Percentiles rank a stretch among this genome's conserved stretches.
Conservation (phyloP, 108 stramenopile species). For the Nannochloropsis gaditana region DNA sequence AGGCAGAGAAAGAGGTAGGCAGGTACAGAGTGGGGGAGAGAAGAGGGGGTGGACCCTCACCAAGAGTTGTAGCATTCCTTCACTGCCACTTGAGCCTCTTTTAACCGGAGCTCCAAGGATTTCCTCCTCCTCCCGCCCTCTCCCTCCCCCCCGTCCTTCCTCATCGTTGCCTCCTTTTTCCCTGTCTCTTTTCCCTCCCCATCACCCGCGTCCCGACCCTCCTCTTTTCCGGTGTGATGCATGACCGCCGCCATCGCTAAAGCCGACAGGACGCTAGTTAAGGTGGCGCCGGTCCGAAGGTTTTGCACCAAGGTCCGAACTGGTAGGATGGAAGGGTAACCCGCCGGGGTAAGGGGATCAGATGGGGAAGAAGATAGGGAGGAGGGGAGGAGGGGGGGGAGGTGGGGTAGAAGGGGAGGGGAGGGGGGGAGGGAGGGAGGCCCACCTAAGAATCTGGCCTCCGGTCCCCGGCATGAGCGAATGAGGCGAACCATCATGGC, state of each 20-base stretch:
- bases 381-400: neutral
- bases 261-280: neutral
- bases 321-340: neutral
- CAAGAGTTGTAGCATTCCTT: neutral
- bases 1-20: neutral
- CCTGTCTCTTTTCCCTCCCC: neutral
- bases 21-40: neutral
- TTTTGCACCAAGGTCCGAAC: neutral
- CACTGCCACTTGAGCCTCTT: neutral
- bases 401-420: neutral
- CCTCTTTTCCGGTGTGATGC: neutral
- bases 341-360: neutral
- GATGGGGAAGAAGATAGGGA: neutral
- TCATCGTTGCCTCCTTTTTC: neutral
- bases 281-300: neutral
- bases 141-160: neutral
- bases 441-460: neutral
- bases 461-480: neutral
- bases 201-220: too few species aligned
- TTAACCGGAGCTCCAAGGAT: neutral
- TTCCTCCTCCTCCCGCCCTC: neutral
- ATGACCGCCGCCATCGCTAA: neutral
- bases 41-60: neutral
- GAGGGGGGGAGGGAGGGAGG: neutral
- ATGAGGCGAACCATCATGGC: neutral